Evolutionary conservation across 441 rosid genomes (phyloP).

Genomic region (Populus hybrid): DNA sequence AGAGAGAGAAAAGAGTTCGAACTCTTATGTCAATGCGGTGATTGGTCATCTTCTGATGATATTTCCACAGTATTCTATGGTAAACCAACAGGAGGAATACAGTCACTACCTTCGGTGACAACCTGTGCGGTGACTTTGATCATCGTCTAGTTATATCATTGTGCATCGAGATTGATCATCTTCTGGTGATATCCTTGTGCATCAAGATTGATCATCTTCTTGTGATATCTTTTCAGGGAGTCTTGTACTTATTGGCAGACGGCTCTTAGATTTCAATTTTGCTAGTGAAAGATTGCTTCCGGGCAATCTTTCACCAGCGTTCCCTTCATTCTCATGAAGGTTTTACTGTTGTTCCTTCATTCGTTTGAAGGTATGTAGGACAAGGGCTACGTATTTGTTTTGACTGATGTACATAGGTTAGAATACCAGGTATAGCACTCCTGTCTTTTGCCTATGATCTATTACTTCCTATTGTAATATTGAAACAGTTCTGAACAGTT

Average conservation of each 20-base stretch:
- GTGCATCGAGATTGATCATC: slow-evolving; percentile 23
- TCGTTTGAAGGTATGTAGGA: slow-evolving; percentile 27
- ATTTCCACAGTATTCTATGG: not conserved
- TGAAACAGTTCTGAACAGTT: not conserved
- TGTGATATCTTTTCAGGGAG: slow-evolving; percentile 24
- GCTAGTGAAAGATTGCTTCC: not conserved
- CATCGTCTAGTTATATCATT: slow-evolving; percentile 40
- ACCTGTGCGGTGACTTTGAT: slow-evolving; percentile 31
- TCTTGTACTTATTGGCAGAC: slow-evolving; percentile 4
- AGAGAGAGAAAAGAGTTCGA: slow-evolving; percentile 56
- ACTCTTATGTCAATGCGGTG: slow-evolving; percentile 83
- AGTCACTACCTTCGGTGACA: not conserved
- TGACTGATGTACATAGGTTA: slow-evolving; percentile 15
- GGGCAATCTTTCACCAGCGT: not conserved
- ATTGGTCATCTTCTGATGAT: slow-evolving; percentile 22
- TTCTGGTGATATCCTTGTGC: slow-evolving; percentile 29
- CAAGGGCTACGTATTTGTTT: not conserved
- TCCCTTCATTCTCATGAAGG: slow-evolving; percentile 13
- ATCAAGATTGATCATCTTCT: slow-evolving; percentile 30
- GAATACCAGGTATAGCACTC: not conserved
- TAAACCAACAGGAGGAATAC: not conserved
- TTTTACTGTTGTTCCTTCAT: slow-evolving; percentile 14
- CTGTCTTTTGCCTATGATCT: not conserved
- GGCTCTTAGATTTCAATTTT: slow-evolving; percentile 10
- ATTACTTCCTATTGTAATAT: not conserved